Evolutionary conservation across 2,329 filamentous ascomycete genomes (phyloP).

Genomic region (Exophiala phaeomuriformis): DNA sequence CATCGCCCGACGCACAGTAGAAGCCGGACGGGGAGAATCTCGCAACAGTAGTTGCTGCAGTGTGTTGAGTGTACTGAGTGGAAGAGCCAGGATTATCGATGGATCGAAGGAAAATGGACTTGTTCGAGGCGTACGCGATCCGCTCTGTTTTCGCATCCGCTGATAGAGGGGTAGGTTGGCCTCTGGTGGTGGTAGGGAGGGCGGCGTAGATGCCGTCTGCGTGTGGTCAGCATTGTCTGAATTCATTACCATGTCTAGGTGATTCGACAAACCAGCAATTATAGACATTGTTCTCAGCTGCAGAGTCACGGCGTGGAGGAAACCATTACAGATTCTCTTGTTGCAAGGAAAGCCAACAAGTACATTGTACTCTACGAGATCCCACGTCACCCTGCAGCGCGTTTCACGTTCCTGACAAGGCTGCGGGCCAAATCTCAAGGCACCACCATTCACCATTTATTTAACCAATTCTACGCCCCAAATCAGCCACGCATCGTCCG

Average conservation of each 20-base stretch:
- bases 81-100: conserved; percentile 81
- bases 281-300: conserved; percentile 36
- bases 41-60: conserved; percentile 78
- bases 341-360: too few species aligned
- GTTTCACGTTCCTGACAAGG: too few species aligned
- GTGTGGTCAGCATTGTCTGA: conserved; percentile 17
- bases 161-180: conserved; percentile 82
- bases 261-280: conserved; percentile 34
- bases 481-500: too few species aligned
- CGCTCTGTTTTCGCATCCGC: conserved; percentile 82
- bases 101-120: conserved; percentile 90
- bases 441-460: too few species aligned
- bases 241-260: neutral
- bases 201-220: conserved; percentile 73
- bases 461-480: too few species aligned
- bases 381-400: too few species aligned
- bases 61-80: conserved; percentile 91
- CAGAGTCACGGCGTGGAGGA: too few species aligned
- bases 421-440: too few species aligned
- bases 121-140: conserved; percentile 88
- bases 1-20: conserved; percentile 89
- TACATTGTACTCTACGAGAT: too few species aligned
- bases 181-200: conserved; percentile 72
- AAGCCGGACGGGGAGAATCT: conserved; percentile 91
- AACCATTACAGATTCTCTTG: too few species aligned